Percentiles rank a stretch among this genome's conserved stretches.
Conservation (phyloP, 1,284 basidiomycete species). For the Leccinum pachyderme region DNA sequence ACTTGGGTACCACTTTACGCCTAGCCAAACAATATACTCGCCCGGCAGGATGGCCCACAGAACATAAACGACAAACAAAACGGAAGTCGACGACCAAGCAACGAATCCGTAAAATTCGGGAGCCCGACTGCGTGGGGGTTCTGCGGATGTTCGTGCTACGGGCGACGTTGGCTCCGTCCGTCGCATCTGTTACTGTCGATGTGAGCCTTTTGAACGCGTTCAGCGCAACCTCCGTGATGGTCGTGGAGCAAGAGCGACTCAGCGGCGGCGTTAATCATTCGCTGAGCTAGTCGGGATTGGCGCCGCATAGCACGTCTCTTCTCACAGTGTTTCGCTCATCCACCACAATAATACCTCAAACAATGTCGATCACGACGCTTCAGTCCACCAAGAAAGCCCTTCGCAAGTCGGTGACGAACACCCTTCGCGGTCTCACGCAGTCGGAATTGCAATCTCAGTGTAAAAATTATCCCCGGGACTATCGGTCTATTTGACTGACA, state of each 20-base stretch:
- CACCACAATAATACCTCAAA: background rate
- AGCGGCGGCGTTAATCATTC: conserved; percentile 4
- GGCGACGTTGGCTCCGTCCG: conserved; percentile 46
- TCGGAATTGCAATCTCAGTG: conserved; percentile 58
- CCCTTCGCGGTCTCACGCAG: conserved; percentile 43
- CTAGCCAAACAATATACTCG: conserved; percentile 55
- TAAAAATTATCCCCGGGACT: conserved; percentile 29
- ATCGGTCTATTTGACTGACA: conserved; percentile 3
- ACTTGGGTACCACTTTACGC: conserved; percentile 86
- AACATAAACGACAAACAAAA: conserved; percentile 69
- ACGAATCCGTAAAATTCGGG: conserved; percentile 89
- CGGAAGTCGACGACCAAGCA: conserved; percentile 75
- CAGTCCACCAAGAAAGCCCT: conserved; percentile 50
- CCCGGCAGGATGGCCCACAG: conserved; percentile 64
- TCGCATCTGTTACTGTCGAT: conserved; percentile 1
- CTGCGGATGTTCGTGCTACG: conserved; percentile 46
- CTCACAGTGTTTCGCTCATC: background rate
- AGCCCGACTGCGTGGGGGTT: conserved; percentile 53
- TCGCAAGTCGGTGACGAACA: conserved; percentile 46
- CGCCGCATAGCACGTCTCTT: background rate
- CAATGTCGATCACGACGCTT: conserved; percentile 33
- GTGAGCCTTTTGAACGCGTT: background rate
- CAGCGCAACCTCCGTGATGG: conserved; percentile 26
- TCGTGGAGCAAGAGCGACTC: conserved; percentile 4
- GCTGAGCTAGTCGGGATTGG: background rate